Base-by-base conservation (phyloP, 306 rosid genomes). In the Begonia loranthoides region DNA sequence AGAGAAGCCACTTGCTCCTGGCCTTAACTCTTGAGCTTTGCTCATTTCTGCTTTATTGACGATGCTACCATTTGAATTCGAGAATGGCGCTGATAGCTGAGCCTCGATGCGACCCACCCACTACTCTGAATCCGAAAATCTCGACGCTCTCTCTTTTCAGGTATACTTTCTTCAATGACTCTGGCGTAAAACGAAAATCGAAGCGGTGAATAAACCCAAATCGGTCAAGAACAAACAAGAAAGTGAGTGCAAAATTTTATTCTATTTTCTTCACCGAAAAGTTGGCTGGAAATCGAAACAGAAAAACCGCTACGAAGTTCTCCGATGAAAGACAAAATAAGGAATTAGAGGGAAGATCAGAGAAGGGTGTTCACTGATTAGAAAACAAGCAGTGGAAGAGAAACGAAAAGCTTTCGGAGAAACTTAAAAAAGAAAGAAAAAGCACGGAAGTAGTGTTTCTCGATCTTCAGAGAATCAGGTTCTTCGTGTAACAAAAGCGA, bases 401-500 rank as follows among this genome's bases (percentile, higher is more conserved):
- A 60, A n/a, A 17, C 43, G 61, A 69, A 69, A n/a, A 61, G 45
- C 34, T 15, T 28, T 17, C 16, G n/a, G n/a, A n/a, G n/a, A n/a
- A n/a, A 49, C 43, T 39, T 6, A 5, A 6, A 6, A 10, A 6
- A 39, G 60, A 51, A 56, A 36, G 9, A 50, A 63, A 58, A 17
- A 2, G 14, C 55, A 21, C 13, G 22, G 51, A 66, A 58, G 59
- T 64, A 73, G n/a, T n/a, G 73, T 62, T 63, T 56, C 41, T 51
- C 24, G 64, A 22, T 51, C 15, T 70, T 63, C 63, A 70, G 73
- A 78, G 94, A 70, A 80, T 77, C 83, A 63, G 85, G 73, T 84
- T 77, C 94, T 77, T 55, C 60, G 49, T 50, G 59, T 54, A 59
- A 41, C 40, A 71, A 74, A 65, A 59, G 50, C 10, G 38, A 19